phyloP scores from a whole-genome alignment of 257 asterid genomes.

The Solanum commersonii region DNA sequence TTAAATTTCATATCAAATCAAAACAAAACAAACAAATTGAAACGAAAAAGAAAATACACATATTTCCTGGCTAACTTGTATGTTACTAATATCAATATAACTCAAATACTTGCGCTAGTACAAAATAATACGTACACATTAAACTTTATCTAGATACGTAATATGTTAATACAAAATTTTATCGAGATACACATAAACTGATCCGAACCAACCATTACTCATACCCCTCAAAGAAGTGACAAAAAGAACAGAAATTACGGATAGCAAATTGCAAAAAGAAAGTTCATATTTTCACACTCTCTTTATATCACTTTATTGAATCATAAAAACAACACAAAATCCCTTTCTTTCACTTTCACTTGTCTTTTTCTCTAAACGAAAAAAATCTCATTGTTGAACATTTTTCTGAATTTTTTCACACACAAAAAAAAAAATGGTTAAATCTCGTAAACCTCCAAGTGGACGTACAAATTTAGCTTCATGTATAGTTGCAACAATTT shows the following conservation, averaged over 20 bases:
- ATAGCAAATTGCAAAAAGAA: background rate
- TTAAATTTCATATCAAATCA: too few species aligned
- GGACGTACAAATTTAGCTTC: conserved; percentile 80
- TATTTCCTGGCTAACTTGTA: too few species aligned
- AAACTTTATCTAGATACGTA: background rate
- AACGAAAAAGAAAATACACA: rapidly evolving
- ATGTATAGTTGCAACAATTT: conserved; percentile 61
- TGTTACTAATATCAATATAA: background rate
- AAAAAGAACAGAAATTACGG: conserved; percentile 4
- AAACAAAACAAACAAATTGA: too few species aligned
- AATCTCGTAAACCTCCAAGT: conserved; percentile 39
- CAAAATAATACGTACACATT: too few species aligned
- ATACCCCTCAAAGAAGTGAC: background rate
- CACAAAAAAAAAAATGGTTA: conserved; percentile 25
- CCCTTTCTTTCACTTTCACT: background rate
- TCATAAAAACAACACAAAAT: background rate
- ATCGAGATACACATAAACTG: background rate
- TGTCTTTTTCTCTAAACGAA: background rate
- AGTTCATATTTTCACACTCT: conserved; percentile 5
- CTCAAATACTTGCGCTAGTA: background rate
- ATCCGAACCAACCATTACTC: background rate
- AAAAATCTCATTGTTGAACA: background rate
- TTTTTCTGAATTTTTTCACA: background rate
- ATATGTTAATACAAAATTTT: too few species aligned
- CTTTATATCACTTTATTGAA: background rate